Evolutionary conservation across 2,329 filamentous ascomycete genomes (phyloP).

Genomic region (Biscogniauxia mediterranea): DNA sequence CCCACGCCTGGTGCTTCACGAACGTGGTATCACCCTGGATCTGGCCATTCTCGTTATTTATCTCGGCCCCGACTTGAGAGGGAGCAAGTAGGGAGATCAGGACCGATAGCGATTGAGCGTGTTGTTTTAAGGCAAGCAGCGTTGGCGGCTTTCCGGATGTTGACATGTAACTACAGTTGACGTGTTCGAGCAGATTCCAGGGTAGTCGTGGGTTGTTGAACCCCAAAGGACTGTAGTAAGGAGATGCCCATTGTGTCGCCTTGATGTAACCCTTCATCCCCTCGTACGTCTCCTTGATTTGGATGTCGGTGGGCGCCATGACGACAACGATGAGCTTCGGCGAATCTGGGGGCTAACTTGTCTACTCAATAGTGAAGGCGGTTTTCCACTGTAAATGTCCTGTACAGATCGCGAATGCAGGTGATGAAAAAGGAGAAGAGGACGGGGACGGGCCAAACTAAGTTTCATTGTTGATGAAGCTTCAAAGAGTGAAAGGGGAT

Average conservation of each 20-base stretch:
- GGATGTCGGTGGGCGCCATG: slow-evolving; percentile 7
- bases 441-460: slow-evolving; percentile 1
- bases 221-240: slow-evolving; percentile 41
- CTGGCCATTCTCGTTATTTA: slow-evolving; percentile 27
- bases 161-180: slow-evolving; percentile 59
- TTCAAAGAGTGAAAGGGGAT: slow-evolving; percentile 22
- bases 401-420: background rate
- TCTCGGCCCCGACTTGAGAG: slow-evolving; percentile 31
- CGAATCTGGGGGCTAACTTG: slow-evolving; percentile 1
- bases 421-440: slow-evolving; percentile 4
- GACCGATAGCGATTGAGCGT: slow-evolving; percentile 55
- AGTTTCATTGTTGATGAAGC: slow-evolving; percentile 24
- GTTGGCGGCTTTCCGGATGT: slow-evolving; percentile 51
- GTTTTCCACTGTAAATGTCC: background rate
- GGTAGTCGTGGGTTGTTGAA: slow-evolving; percentile 32
- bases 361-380: slow-evolving; percentile 1
- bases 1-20: slow-evolving; percentile 48
- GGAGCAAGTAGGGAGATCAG: slow-evolving; percentile 50
- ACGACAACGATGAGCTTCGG: slow-evolving; percentile 4
- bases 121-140: slow-evolving; percentile 57
- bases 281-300: slow-evolving; percentile 25
- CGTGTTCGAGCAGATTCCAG: slow-evolving; percentile 40
- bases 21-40: slow-evolving; percentile 30
- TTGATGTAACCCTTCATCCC: slow-evolving; percentile 36
- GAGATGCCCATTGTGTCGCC: slow-evolving; percentile 40